Evolutionary conservation across 2,329 filamentous ascomycete species (phyloP).

Genomic region (Talaromyces sp.): DNA sequence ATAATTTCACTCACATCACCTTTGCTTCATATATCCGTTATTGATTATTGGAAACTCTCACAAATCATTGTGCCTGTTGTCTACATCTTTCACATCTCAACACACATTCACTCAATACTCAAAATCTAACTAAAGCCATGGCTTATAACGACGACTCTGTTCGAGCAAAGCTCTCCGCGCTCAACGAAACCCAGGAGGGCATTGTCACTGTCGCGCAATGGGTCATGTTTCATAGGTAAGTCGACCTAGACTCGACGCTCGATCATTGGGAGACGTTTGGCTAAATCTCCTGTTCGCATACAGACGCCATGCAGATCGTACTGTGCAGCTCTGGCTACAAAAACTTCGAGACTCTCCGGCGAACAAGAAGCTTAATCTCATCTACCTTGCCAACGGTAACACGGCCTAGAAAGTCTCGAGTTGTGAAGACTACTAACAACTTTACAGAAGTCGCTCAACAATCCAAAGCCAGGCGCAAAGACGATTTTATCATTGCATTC

Average conservation of each 20-base stretch:
- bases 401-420: slow-evolving; percentile 24
- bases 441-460: slow-evolving; percentile 85
- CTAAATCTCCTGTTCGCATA: slow-evolving; percentile 12
- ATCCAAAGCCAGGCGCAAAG: slow-evolving; percentile 85
- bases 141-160: slow-evolving; percentile 95
- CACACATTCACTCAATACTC: neutral
- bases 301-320: slow-evolving; percentile 88
- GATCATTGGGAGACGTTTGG: neutral
- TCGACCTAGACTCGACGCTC: neutral
- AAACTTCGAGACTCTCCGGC: slow-evolving; percentile 82
- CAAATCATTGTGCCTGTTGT: neutral
- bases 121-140: slow-evolving; percentile 54
- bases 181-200: slow-evolving; percentile 97
- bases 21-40: neutral
- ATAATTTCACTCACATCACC: neutral
- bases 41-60: neutral
- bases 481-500: slow-evolving; percentile 89
- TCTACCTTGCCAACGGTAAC: slow-evolving; percentile 91
- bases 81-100: neutral
- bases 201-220: slow-evolving; percentile 96
- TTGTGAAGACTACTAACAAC: slow-evolving; percentile 22
- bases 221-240: slow-evolving; percentile 98
- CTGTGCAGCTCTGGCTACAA: slow-evolving; percentile 87
- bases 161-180: slow-evolving; percentile 85
- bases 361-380: slow-evolving; percentile 79